phyloP scores from a whole-genome alignment of 495 filamentous ascomycete genomes.

The Massariosphaeria phaeospora region DNA sequence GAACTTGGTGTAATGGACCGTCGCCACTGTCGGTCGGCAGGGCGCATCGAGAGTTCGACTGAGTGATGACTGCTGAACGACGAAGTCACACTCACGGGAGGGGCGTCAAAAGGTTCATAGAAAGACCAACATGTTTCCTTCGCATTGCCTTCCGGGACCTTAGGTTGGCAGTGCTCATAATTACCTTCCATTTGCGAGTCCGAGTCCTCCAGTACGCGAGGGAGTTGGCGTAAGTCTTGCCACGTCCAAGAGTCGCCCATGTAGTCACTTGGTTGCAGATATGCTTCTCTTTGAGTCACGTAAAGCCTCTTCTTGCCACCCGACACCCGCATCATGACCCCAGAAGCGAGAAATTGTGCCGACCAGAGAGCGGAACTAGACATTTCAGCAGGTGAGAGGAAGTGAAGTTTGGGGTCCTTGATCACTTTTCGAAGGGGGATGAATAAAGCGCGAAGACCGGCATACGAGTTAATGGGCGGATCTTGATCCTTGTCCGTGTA shows the following conservation, averaged over 20 bases:
- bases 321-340: slow-evolving; percentile 56
- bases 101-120: slow-evolving; percentile 52
- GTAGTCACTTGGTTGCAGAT: slow-evolving; percentile 47
- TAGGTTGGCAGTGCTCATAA: slow-evolving; percentile 26
- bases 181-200: slow-evolving; percentile 41
- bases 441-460: slow-evolving; percentile 51
- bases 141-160: slow-evolving; percentile 55
- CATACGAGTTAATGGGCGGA: slow-evolving; percentile 18
- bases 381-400: slow-evolving; percentile 61
- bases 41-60: slow-evolving; percentile 24
- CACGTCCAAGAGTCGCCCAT: slow-evolving; percentile 53
- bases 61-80: slow-evolving; percentile 34
- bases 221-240: slow-evolving; percentile 55
- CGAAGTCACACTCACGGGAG: slow-evolving; percentile 41
- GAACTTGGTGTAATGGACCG: slow-evolving; percentile 22
- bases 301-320: slow-evolving; percentile 56
- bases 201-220: slow-evolving; percentile 44
- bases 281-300: slow-evolving; percentile 61
- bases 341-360: slow-evolving; percentile 58
- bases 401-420: slow-evolving; percentile 61
- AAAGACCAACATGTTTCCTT: slow-evolving; percentile 53
- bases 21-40: slow-evolving; percentile 17
- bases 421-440: slow-evolving; percentile 66
- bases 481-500: slow-evolving; percentile 11
- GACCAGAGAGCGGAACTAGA: slow-evolving; percentile 62